These are phyloP conservation scores for Verticillium nonalfalfae DNA, from an alignment of 2,329 filamentous ascomycete species.

Conservation along the genomic window DNA sequence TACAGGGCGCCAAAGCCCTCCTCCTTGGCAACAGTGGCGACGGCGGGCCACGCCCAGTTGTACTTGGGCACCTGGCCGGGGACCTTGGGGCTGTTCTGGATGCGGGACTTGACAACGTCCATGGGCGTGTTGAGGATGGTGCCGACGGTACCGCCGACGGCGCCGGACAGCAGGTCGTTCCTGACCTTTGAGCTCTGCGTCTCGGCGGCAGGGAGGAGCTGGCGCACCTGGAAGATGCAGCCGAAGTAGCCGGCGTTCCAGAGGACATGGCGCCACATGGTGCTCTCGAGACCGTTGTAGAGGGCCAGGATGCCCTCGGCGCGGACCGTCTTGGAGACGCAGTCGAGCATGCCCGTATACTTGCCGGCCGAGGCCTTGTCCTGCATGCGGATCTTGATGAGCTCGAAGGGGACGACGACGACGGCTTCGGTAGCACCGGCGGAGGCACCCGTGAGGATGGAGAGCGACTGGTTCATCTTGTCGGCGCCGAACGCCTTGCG, in stretches of 20 bases:
- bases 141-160: constrained; percentile 79
- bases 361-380: constrained; percentile 89
- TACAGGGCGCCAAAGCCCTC: constrained; percentile 90
- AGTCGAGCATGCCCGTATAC: constrained; percentile 78
- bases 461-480: constrained; percentile 89
- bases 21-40: constrained; percentile 83
- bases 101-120: constrained; percentile 97
- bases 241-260: constrained; percentile 98
- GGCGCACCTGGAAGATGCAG: constrained; percentile 94
- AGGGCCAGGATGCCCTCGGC: constrained; percentile 80
- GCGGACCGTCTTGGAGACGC: constrained; percentile 73
- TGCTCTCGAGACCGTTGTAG: constrained; percentile 96
- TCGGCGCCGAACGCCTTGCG: constrained; percentile 74
- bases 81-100: constrained; percentile 87
- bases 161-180: constrained; percentile 84
- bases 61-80: constrained; percentile 85
- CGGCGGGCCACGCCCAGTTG: constrained; percentile 93
- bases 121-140: constrained; percentile 92
- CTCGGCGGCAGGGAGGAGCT: constrained; percentile 72
- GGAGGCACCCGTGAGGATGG: constrained; percentile 86
- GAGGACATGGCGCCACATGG: constrained; percentile 82
- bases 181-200: constrained; percentile 75
- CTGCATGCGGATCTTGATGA: constrained; percentile 97
- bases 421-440: constrained; percentile 95
- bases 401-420: constrained; percentile 95